Percentiles rank a stretch among this genome's conserved stretches.
Conservation (phyloP, 2,329 filamentous ascomycete genomes). For the Chaetoscypha palmicola region DNA sequence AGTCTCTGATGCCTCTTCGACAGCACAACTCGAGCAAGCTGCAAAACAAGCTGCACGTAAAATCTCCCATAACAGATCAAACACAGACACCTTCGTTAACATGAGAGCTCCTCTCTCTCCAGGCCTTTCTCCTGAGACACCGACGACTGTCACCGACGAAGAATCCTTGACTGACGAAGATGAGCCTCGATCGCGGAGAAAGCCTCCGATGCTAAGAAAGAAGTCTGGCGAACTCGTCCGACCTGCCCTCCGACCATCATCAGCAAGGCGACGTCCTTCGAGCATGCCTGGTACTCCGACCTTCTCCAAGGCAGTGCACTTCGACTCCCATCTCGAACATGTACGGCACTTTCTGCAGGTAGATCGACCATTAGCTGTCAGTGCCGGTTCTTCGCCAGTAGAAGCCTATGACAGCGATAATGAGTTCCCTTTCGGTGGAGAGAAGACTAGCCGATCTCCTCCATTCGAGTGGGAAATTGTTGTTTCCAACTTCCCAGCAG, state of each 20-base stretch:
- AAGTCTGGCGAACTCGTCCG: slow-evolving; percentile 97
- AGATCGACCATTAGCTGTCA: slow-evolving; percentile 91
- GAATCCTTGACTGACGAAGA: slow-evolving; percentile 47
- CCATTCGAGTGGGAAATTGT: slow-evolving; percentile 82
- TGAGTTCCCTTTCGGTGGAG: slow-evolving; percentile 76
- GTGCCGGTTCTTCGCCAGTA: slow-evolving; percentile 83
- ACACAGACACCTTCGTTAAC: slow-evolving; percentile 40
- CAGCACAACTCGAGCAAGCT: slow-evolving; percentile 14
- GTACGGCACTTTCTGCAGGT: slow-evolving; percentile 93
- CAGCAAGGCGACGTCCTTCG: slow-evolving; percentile 69
- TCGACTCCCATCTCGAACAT: slow-evolving; percentile 92
- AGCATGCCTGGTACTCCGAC: slow-evolving; percentile 98
- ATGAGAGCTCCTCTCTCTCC: slow-evolving; percentile 8
- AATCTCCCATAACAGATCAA: slow-evolving; percentile 27
- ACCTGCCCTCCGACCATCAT: slow-evolving; percentile 75
- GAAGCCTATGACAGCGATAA: slow-evolving; percentile 80
- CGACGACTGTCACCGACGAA: slow-evolving; percentile 50
- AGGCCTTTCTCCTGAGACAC: slow-evolving; percentile 41
- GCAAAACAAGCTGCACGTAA: slow-evolving; percentile 19
- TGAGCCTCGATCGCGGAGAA: slow-evolving; percentile 50
- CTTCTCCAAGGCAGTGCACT: slow-evolving; percentile 96
- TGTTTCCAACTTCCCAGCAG: slow-evolving; percentile 72
- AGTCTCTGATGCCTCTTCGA: slow-evolving; percentile 25
- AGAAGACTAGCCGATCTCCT: slow-evolving; percentile 37
- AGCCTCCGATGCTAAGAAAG: slow-evolving; percentile 92